Conservation (phyloP, 306 rosid genomes). For the Quercus bicolor region DNA sequence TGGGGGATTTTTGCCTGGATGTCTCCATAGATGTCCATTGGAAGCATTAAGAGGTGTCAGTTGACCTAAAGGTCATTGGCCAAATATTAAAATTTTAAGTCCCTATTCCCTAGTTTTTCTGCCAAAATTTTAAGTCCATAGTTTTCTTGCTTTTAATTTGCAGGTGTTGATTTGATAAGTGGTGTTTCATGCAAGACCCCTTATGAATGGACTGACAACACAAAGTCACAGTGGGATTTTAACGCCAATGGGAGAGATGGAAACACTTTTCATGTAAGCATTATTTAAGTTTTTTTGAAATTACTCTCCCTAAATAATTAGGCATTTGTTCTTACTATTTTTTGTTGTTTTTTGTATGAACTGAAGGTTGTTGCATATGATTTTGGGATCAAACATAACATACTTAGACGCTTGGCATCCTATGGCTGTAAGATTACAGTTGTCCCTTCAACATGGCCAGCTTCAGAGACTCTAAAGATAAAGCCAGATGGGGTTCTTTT, state of each 20-base stretch:
- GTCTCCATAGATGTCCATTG: too few species aligned
- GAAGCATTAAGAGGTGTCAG: too few species aligned
- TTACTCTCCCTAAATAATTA: not conserved
- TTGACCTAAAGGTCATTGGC: too few species aligned
- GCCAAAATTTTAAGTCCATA: not conserved
- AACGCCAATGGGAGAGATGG: conserved; percentile 28
- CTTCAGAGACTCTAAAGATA: conserved; percentile 73
- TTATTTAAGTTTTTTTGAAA: not conserved
- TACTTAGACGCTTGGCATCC: conserved; percentile 83
- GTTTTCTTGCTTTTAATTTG: conserved; percentile 22
- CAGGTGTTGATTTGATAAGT: conserved; percentile 89
- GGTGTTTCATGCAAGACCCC: conserved; percentile 89
- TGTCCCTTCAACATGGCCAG: conserved; percentile 87
- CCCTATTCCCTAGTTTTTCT: not conserved
- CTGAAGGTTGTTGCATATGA: conserved; percentile 87
- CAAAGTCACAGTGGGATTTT: conserved; percentile 66
- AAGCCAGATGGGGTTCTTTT: conserved; percentile 87
- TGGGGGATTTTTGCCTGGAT: too few species aligned
- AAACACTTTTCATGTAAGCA: conserved; percentile 63
- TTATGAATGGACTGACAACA: conserved; percentile 74
- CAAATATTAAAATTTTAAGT: conserved; percentile 1
- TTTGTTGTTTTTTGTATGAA: conserved; percentile 13
- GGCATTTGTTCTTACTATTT: conserved; percentile 5
- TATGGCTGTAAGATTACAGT: conserved; percentile 88
- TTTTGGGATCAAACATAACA: conserved; percentile 93